phyloP scores from a whole-genome alignment of 169 alveolate genomes.

The Prorocentrum cordatum region DNA sequence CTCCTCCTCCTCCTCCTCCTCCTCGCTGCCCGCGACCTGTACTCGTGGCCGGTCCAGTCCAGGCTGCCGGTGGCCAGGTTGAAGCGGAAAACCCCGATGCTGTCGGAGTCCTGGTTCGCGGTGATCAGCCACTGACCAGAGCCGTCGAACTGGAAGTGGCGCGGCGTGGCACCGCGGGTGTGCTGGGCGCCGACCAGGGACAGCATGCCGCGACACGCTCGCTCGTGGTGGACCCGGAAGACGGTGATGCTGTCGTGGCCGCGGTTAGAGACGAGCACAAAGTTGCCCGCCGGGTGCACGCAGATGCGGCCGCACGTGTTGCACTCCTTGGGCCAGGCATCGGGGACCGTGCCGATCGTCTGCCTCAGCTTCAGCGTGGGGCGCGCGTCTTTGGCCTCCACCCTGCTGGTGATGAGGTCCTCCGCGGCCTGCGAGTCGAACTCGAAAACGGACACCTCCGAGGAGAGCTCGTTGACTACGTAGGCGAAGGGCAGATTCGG shows the following conservation, averaged over 20 bases:
- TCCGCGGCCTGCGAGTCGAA: conserved; percentile 3
- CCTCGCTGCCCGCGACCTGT: no score
- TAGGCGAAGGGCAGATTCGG: conserved; percentile 52
- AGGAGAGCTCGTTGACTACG: conserved; percentile 58
- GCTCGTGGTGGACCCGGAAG: conserved; percentile 23
- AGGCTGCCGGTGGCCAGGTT: conserved; percentile 35
- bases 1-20: no score
- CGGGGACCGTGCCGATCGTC: conserved; percentile 30
- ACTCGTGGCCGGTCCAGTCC: conserved; percentile 63
- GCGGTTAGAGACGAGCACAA: conserved; percentile 43
- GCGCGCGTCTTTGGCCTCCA: no score
- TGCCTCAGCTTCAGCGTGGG: no score
- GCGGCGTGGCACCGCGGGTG: conserved; percentile 53
- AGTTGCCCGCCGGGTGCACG: conserved; percentile 44
- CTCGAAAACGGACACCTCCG: conserved; percentile 48
- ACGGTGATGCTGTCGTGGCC: conserved; percentile 63
- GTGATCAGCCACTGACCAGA: conserved; percentile 67
- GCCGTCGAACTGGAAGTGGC: conserved; percentile 53
- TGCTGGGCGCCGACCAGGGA: conserved; percentile 7
- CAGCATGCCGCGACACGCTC: conserved; percentile 8
- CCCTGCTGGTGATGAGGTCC: not conserved
- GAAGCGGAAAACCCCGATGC: conserved; percentile 19
- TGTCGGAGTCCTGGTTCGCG: conserved; percentile 57
- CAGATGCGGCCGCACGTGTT: conserved; percentile 31
- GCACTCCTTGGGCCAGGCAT: conserved; percentile 38